Base-by-base conservation (phyloP, 805 yeast species). In the Spathaspora hagerdaliae region DNA sequence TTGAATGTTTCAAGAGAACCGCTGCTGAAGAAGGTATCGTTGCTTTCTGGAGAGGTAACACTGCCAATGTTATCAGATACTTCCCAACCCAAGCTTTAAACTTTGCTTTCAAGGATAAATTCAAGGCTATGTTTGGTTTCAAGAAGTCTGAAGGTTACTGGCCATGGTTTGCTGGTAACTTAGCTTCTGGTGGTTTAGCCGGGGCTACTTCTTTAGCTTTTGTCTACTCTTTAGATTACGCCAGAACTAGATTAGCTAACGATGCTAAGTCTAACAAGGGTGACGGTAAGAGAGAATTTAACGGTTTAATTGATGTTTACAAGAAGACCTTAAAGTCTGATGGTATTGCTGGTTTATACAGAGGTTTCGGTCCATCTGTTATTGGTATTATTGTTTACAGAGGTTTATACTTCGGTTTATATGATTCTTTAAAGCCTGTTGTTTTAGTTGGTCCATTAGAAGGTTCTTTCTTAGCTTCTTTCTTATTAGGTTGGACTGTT, bases 41-140 rank as follows among this genome's bases (percentile, higher is more conserved):
- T 58, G 77, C 97, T 55, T 89, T 90, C 92, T 90, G 97, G 97
- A 86, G 97, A 86, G 97, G 97, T 83, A 90, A 90, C 91, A 91
- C 97, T 58, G 97, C 97, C 66, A 90, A 90, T 78, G 97, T 90
- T 71, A 85, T 90, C 79, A 87, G 97, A 82, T 90, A 91, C 84
- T 90, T 90, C 96, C 97, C 97, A 75, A 91, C 97, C 73, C 97
- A 90, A 79, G 97, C 97, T 64, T 83, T 90, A 71, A 90, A 90
- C 86, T 91, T 90, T 67, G 97, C 97, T 66, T 91, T 90, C 92
- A 91, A 90, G 82, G 97, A 91, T 75, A 87, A 88, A 79, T 87
- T 91, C 80, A 90, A 90, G 85, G 82, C 83, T 64, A 74, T 90
- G 85, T 90, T 90, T 72, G 96, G 96, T 78, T 89, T 89, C 89